Evolutionary conservation across 1,139 yeast species (phyloP).

Genomic region (Yamadazyma dendronema): DNA sequence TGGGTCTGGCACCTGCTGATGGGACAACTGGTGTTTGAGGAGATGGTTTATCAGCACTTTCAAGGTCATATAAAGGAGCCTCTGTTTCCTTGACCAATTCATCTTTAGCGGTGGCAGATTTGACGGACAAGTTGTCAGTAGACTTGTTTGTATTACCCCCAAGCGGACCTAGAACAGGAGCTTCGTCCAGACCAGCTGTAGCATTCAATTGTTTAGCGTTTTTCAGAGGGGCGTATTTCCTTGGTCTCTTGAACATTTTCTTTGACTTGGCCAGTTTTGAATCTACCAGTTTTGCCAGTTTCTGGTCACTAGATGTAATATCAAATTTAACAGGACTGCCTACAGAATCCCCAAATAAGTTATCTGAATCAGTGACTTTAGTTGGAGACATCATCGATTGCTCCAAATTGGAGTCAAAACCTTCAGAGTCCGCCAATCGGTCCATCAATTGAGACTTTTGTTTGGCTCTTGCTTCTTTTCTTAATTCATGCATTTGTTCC

Average conservation of each 20-base stretch:
- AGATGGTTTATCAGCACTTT: slow-evolving; percentile 3
- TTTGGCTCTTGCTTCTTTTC: slow-evolving; percentile 33
- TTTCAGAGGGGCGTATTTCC: slow-evolving; percentile 33
- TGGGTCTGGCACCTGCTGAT: slow-evolving; percentile 1
- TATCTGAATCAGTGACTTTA: slow-evolving; percentile 19
- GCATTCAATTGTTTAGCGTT: slow-evolving; percentile 30
- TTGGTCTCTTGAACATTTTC: slow-evolving; percentile 41
- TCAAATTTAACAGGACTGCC: slow-evolving; percentile 32
- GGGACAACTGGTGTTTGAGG: slow-evolving; percentile 5
- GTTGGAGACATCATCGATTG: slow-evolving; percentile 22
- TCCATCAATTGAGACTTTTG: slow-evolving; percentile 35
- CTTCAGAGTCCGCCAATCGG: slow-evolving; percentile 35
- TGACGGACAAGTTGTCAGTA: slow-evolving; percentile 16
- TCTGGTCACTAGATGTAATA: slow-evolving; percentile 16
- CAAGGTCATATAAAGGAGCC: slow-evolving; percentile 51
- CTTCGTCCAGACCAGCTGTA: slow-evolving; percentile 9
- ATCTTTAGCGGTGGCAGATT: slow-evolving; percentile 18
- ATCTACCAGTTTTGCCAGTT: slow-evolving; percentile 19
- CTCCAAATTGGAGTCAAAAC: slow-evolving; percentile 20
- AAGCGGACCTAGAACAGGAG: slow-evolving; percentile 42
- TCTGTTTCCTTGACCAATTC: slow-evolving; percentile 40
- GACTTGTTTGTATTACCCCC: slow-evolving; percentile 22
- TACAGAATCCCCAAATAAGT: slow-evolving; percentile 35
- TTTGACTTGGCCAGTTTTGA: slow-evolving; percentile 11
- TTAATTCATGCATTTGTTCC: slow-evolving; percentile 35